phyloP scores from a whole-genome alignment of 208 protist species.

The Trypanosoma grayi region DNA sequence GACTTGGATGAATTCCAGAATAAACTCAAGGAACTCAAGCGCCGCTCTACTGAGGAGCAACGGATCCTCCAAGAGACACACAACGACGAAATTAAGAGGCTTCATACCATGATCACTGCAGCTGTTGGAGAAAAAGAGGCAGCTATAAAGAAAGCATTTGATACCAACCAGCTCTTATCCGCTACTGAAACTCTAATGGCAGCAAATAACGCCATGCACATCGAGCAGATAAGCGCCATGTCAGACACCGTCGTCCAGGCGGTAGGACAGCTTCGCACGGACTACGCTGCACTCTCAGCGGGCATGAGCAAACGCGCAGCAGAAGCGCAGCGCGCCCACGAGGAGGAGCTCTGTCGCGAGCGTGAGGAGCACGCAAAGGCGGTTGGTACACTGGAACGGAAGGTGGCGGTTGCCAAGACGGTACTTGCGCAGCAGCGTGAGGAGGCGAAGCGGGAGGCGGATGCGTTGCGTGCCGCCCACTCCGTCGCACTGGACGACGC shows the following conservation, averaged over 20 bases:
- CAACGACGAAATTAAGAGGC: not conserved
- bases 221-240: not conserved
- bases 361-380: slow-evolving; percentile 1
- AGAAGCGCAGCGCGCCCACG: not conserved
- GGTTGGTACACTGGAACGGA: slow-evolving; percentile 7
- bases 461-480: slow-evolving; percentile 1
- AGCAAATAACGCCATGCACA: not conserved
- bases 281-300: not conserved
- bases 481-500: too few species aligned
- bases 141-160: not conserved
- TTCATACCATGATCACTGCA: not conserved
- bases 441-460: slow-evolving; percentile 12
- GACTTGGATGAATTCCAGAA: not conserved
- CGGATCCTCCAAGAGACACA: not conserved
- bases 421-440: slow-evolving; percentile 1
- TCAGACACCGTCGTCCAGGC: not conserved
- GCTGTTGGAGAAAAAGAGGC: not conserved
- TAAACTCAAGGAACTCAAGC: not conserved
- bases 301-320: not conserved
- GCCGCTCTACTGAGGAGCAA: not conserved
- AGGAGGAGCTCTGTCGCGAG: not conserved
- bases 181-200: not conserved
- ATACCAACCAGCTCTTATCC: not conserved
- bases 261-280: not conserved
- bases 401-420: not conserved